Percentiles rank a stretch among this genome's conserved stretches.
Evolutionary conservation across 1,284 basidiomycete species (phyloP).

Genomic region (Puccinia coronata): DNA sequence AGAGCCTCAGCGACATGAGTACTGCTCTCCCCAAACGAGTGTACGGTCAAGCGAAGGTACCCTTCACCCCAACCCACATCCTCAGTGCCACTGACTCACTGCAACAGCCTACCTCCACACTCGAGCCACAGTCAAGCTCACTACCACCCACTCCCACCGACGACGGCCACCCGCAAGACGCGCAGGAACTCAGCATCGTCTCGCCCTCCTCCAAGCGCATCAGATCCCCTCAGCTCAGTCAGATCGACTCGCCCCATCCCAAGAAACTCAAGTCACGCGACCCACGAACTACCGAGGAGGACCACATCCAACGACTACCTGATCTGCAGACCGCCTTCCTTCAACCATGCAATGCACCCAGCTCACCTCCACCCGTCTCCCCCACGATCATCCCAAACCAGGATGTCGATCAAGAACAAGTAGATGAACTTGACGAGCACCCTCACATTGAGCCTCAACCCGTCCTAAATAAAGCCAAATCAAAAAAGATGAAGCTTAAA

Average conservation of each 20-base stretch:
- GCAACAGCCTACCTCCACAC: neutral
- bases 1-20: too few relatives aligned
- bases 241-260: neutral
- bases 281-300: neutral
- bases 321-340: neutral
- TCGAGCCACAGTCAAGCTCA: constrained; percentile 6
- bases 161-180: neutral
- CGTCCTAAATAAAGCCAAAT: too few relatives aligned
- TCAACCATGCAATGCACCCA: neutral
- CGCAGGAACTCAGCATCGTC: neutral
- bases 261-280: neutral
- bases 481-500: too few relatives aligned
- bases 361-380: neutral
- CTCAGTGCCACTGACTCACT: neutral
- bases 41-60: neutral
- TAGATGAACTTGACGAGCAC: neutral
- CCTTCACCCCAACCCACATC: neutral
- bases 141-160: constrained; percentile 11
- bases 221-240: neutral
- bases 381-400: neutral
- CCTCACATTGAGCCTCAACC: neutral
- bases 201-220: neutral
- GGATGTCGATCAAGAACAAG: neutral
- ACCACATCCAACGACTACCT: neutral
- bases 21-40: neutral